These are phyloP conservation scores for Dryas alaskensis DNA, from an alignment of 306 rosid genomes.

Conservation along the genomic window DNA sequence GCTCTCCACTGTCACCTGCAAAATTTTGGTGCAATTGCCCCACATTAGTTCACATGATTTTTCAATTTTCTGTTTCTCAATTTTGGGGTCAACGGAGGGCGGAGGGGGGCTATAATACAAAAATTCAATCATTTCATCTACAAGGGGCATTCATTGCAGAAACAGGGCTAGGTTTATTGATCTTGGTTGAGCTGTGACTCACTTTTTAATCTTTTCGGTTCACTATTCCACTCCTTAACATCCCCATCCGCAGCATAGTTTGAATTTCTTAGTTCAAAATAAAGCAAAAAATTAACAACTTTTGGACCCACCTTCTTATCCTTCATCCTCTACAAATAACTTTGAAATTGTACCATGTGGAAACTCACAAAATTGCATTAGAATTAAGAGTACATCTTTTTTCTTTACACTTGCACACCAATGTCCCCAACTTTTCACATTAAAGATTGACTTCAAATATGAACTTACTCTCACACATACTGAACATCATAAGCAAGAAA, in stretches of 20 bases:
- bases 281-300: background rate
- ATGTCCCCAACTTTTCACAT: background rate
- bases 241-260: background rate
- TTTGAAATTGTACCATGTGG: background rate
- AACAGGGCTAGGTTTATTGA: background rate
- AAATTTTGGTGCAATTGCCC: background rate
- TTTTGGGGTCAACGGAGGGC: background rate
- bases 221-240: background rate
- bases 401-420: background rate
- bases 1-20: conserved; percentile 92
- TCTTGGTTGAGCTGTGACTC: background rate
- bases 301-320: background rate
- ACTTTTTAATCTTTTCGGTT: background rate
- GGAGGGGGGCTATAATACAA: background rate
- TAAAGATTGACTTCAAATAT: background rate
- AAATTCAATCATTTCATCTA: background rate
- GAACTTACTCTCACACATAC: background rate
- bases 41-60: background rate
- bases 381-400: background rate
- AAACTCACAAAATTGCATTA: background rate
- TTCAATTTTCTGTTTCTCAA: background rate
- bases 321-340: background rate
- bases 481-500: background rate
- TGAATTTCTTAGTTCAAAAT: background rate
- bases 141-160: background rate